Evolutionary conservation across 495 filamentous ascomycete species (phyloP).

Genomic region (Aspergillus bridgeri): DNA sequence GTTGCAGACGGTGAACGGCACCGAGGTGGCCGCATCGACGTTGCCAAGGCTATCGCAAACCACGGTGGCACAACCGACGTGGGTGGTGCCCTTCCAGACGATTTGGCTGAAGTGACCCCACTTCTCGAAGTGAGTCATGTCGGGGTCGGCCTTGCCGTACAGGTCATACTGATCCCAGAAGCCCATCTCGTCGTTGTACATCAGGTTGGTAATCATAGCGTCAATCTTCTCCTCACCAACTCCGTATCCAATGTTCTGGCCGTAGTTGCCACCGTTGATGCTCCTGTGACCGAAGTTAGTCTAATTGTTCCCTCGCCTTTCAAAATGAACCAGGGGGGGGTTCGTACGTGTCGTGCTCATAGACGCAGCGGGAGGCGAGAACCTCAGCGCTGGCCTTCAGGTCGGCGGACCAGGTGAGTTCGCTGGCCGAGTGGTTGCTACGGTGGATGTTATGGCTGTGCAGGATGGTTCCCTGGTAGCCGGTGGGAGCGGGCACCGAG

Average conservation of each 20-base stretch:
- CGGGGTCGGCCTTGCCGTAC: constrained; percentile 45
- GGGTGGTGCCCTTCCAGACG: constrained; percentile 70
- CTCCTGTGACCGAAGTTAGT: constrained; percentile 20
- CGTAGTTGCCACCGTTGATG: constrained; percentile 63
- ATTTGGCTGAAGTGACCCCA: constrained; percentile 93
- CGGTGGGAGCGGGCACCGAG: constrained; percentile 19
- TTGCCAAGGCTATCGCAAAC: constrained; percentile 50
- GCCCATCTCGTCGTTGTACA: constrained; percentile 77
- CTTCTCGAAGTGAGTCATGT: constrained; percentile 58
- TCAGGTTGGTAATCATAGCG: constrained; percentile 66
- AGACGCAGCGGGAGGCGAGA: constrained; percentile 59
- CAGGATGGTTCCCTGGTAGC: constrained; percentile 49
- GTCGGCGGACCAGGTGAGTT: constrained; percentile 58
- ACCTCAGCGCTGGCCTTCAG: constrained; percentile 59
- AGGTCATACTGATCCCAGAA: constrained; percentile 34
- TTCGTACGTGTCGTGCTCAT: constrained; percentile 74
- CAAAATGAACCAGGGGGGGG: background rate
- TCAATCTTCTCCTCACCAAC: constrained; percentile 47
- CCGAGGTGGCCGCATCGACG: constrained; percentile 41
- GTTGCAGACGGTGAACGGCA: constrained; percentile 81
- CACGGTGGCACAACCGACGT: constrained; percentile 70
- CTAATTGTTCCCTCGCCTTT: background rate
- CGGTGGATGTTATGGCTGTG: constrained; percentile 85
- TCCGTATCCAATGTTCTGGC: constrained; percentile 77
- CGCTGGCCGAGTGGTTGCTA: constrained; percentile 69